Conservation (phyloP, 1,284 basidiomycete genomes). For the Rhizopogon hawkerae region DNA sequence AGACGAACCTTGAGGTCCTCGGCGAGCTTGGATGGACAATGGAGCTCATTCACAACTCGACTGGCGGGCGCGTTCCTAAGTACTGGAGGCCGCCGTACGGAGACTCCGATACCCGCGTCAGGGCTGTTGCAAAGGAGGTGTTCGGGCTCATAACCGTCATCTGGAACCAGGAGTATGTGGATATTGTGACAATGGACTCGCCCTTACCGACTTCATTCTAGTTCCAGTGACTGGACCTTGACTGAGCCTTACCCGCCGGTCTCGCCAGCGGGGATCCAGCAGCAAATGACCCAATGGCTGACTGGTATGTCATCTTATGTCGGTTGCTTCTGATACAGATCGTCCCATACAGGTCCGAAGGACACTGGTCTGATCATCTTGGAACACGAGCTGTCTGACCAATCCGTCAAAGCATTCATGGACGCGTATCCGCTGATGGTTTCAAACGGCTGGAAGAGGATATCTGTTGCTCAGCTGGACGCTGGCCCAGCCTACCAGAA, state of each 20-base stretch:
- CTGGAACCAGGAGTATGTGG: constrained; percentile 72
- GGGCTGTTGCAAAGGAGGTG: constrained; percentile 64
- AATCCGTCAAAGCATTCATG: constrained; percentile 63
- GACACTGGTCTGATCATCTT: constrained; percentile 70
- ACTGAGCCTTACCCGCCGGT: constrained; percentile 29
- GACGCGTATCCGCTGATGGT: constrained; percentile 57
- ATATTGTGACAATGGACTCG: constrained; percentile 4
- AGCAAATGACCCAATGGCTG: constrained; percentile 47
- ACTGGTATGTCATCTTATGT: constrained; percentile 29
- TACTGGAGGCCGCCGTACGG: constrained; percentile 78
- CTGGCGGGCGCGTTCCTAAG: constrained; percentile 61
- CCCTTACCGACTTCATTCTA: constrained; percentile 21
- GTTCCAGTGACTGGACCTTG: constrained; percentile 63
- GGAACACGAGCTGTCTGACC: constrained; percentile 72
- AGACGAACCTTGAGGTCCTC: constrained; percentile 60
- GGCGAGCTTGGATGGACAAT: constrained; percentile 81
- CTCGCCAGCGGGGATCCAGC: constrained; percentile 36
- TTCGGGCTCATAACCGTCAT: constrained; percentile 64
- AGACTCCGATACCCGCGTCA: constrained; percentile 66
- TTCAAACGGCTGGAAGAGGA: constrained; percentile 58
- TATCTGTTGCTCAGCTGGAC: constrained; percentile 45
- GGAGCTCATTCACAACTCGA: constrained; percentile 74
- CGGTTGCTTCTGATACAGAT: background rate
- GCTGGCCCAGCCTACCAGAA: constrained; percentile 50
- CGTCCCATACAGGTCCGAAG: constrained; percentile 43